phyloP scores from a whole-genome alignment of 331 rosid species.

The Dryas integrifolia region DNA sequence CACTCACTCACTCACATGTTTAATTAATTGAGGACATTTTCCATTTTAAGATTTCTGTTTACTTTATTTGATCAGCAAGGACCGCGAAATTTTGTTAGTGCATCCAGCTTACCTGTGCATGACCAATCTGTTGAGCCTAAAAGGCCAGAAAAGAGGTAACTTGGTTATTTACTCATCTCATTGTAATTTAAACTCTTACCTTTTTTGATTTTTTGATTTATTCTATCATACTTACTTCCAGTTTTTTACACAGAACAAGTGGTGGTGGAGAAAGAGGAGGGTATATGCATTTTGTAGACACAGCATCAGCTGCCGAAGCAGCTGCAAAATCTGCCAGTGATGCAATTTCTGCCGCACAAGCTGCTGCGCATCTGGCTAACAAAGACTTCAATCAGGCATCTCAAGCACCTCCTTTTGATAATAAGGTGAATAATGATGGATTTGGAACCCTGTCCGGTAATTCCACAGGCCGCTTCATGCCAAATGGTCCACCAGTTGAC shows the following conservation, averaged over 20 bases:
- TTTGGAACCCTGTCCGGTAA: conserved; percentile 24
- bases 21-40: neutral
- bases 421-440: conserved; percentile 8
- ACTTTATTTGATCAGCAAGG: conserved; percentile 57
- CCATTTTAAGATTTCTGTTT: neutral
- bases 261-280: conserved; percentile 26
- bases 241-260: conserved; percentile 31
- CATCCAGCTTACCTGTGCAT: conserved; percentile 59
- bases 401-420: conserved; percentile 28
- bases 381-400: conserved; percentile 40
- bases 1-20: neutral
- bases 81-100: conserved; percentile 63
- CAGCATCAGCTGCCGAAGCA: conserved; percentile 73
- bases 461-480: conserved; percentile 22
- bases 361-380: conserved; percentile 82
- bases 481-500: conserved; percentile 27
- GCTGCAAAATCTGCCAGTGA: conserved; percentile 85
- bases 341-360: conserved; percentile 90
- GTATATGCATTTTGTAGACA: conserved; percentile 43
- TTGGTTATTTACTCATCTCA: neutral
- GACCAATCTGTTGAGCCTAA: conserved; percentile 41
- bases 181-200: neutral
- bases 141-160: conserved; percentile 44
- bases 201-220: neutral
- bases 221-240: conserved; percentile 16